Evolutionary conservation across 2,329 filamentous ascomycete species (phyloP).

Genomic region (Phialophora expanda): DNA sequence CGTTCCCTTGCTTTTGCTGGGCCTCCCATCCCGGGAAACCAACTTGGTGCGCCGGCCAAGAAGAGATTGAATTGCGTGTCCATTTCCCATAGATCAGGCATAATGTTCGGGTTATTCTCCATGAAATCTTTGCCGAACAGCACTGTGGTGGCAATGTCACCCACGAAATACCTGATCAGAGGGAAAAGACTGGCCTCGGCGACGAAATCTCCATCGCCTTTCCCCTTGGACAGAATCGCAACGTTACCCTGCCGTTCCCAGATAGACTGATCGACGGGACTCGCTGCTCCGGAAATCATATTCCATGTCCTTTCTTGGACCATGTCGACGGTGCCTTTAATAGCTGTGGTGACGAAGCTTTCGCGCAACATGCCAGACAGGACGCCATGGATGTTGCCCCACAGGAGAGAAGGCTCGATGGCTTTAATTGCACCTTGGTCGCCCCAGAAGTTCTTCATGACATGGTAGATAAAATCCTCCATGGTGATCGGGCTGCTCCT

Average conservation of each 20-base stretch:
- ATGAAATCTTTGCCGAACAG: conserved; percentile 60
- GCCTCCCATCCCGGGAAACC: conserved; percentile 57
- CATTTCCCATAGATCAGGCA: conserved; percentile 62
- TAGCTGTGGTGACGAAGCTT: conserved; percentile 50
- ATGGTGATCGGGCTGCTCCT: conserved; percentile 40
- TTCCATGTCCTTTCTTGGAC: conserved; percentile 57
- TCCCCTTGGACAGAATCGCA: conserved; percentile 47
- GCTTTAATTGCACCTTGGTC: conserved; percentile 48
- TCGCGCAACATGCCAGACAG: conserved; percentile 54
- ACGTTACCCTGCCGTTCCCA: conserved; percentile 65
- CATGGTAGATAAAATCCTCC: conserved; percentile 43
- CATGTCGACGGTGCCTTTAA: conserved; percentile 44
- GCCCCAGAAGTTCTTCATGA: conserved; percentile 52
- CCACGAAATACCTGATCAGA: conserved; percentile 63
- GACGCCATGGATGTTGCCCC: conserved; percentile 47
- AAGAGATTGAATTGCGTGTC: conserved; percentile 61
- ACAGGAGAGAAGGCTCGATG: conserved; percentile 44
- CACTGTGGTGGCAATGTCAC: conserved; percentile 53
- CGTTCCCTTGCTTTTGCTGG: conserved; percentile 56
- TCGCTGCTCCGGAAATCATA: conserved; percentile 64
- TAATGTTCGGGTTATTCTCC: conserved; percentile 58
- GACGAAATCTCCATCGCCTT: conserved; percentile 43
- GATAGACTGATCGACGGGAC: conserved; percentile 64
- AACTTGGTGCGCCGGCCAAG: conserved; percentile 61
- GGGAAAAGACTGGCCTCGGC: conserved; percentile 60